Evolutionary conservation across 2,329 filamentous ascomycete species (phyloP), one percentile per base, ranked within the genome.

Genomic region (Mariannaea sp.): DNA sequence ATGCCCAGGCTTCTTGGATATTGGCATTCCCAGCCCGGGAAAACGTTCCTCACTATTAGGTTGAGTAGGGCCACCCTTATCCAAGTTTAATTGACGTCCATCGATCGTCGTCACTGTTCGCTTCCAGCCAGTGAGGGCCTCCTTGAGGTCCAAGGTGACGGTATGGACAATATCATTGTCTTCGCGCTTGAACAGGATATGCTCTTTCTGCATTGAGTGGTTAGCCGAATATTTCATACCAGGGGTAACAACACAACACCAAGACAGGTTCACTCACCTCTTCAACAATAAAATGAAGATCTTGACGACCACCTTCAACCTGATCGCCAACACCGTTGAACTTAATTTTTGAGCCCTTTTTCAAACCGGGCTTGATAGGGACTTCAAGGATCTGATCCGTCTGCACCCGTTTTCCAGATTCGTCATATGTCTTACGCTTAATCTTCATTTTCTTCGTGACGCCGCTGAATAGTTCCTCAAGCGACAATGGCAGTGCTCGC

Each of bases 311-410:
- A 35, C 94, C 94, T 69, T 97, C 94, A 57, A 96, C 92, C 71
- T 97, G 92, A 73, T 99, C 94, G 9, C 94, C 94, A n/a, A 99
- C 92, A 35, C 93, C 92, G 68, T 89, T 90, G 70, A 96, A 99
- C 75, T 97, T 97, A 74, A 99, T 96, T 80, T 97, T 99, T 68
- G 90, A 96, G 24, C 94, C 94, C 65, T 95, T 92, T 77, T 97
- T 97, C 73, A 97, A 77, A 54, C 94, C 94, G 5, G 91, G 87
- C 77, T 97, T 97, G 76, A 99, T 96, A 40, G 92, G 91, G 46
- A 97, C 93, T 69, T 96, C 92, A 24, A 99, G 77, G 14, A 97
- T 90, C 67, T 92, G 89, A 65, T 99, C 94, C 56, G 92, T 89
- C 3, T 87, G 88, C 36, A 84, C 90, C 64, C 92, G 86, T 78